These are phyloP conservation scores for Pleurotus citrinopileatus DNA, from an alignment of 768 basidiomycete genomes.

Conservation along the genomic window DNA sequence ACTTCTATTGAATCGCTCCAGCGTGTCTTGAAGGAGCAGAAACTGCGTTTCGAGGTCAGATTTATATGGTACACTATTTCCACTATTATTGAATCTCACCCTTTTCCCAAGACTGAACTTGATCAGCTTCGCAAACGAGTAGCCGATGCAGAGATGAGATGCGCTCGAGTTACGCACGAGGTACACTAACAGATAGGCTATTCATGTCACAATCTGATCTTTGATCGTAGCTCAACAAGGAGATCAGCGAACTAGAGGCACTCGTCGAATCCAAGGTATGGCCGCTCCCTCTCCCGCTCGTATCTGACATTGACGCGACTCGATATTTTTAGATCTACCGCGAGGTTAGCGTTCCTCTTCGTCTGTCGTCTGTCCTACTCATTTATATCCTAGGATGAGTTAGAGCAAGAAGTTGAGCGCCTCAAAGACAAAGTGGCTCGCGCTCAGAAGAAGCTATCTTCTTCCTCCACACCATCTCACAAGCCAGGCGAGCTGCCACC, in stretches of 20 bases:
- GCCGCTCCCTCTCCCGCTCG: not conserved
- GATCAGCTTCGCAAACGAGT: slow-evolving; percentile 71
- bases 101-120: slow-evolving; percentile 44
- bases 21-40: slow-evolving; percentile 44
- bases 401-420: slow-evolving; percentile 80
- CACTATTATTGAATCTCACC: not conserved
- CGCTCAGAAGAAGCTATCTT: slow-evolving; percentile 54
- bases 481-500: slow-evolving; percentile 11
- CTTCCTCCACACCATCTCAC: slow-evolving; percentile 24
- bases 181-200: slow-evolving; percentile 35
- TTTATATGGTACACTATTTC: not conserved
- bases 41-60: slow-evolving; percentile 50
- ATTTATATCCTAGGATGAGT: slow-evolving; percentile 58
- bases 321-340: slow-evolving; percentile 92
- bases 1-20: slow-evolving; percentile 38
- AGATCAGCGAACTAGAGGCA: slow-evolving; percentile 89
- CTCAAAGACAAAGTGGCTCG: slow-evolving; percentile 69
- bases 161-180: slow-evolving; percentile 63
- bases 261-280: slow-evolving; percentile 91
- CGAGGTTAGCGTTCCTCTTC: slow-evolving; percentile 43
- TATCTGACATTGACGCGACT: not conserved
- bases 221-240: slow-evolving; percentile 71
- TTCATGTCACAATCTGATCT: slow-evolving; percentile 1
- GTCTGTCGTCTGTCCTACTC: slow-evolving; percentile 7
- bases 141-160: slow-evolving; percentile 73